Conservation (phyloP, 371 early-diverging fungal species). For the Parasitella parasitica region DNA sequence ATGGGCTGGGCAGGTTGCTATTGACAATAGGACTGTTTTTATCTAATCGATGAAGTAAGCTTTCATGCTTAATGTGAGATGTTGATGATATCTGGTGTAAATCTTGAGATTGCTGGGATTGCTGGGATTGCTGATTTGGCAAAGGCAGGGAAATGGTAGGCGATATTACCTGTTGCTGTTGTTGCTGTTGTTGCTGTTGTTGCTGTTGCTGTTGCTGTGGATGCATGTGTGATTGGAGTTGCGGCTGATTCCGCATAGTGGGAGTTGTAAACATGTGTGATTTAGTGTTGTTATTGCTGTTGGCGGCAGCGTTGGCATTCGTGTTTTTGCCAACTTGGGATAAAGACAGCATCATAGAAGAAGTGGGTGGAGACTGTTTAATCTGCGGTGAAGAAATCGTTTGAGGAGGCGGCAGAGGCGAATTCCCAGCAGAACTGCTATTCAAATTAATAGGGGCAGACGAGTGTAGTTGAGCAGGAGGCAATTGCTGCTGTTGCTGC, state of each 20-base stretch:
- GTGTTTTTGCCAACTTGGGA: slow-evolving; percentile 1
- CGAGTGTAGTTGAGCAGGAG: slow-evolving; percentile 11
- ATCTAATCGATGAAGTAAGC: not conserved
- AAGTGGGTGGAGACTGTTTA: slow-evolving; percentile 16
- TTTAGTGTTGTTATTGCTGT: not conserved
- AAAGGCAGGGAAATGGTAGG: slow-evolving; percentile 6
- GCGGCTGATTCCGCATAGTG: slow-evolving; percentile 27
- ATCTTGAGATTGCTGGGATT: not conserved
- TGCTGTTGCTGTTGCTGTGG: not conserved
- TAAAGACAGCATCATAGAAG: slow-evolving; percentile 10
- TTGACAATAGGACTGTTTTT: not conserved
- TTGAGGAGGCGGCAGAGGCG: slow-evolving; percentile 11
- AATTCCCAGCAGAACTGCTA: not conserved
- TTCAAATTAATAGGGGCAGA: slow-evolving; percentile 14
- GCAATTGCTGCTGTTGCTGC: slow-evolving; percentile 12
- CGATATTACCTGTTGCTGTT: slow-evolving; percentile 3
- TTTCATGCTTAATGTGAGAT: not conserved
- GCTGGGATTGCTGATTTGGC: slow-evolving; percentile 9
- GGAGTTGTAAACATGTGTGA: slow-evolving; percentile 3
- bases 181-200: slow-evolving; percentile 6
- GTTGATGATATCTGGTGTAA: not conserved
- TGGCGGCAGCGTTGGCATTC: not conserved
- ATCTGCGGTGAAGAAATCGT: slow-evolving; percentile 15
- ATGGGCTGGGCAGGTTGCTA: not conserved
- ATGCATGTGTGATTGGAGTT: slow-evolving; percentile 6